Evolutionary conservation across 495 filamentous ascomycete genomes (phyloP), one percentile per base, ranked within the genome.

Genomic region (Halenospora varia): DNA sequence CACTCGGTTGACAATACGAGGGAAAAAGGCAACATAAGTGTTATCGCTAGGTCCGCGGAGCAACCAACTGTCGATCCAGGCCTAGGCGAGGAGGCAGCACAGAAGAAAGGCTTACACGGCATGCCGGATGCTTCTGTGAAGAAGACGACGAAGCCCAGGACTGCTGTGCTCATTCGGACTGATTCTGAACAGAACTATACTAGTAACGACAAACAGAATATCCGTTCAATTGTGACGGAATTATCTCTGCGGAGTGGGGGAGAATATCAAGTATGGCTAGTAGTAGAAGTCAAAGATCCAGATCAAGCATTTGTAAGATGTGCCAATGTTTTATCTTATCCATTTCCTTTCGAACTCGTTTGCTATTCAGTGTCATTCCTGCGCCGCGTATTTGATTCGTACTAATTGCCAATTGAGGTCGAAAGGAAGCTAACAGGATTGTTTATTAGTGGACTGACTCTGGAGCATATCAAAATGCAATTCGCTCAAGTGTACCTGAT

Each of bases 201-300:
- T n/a, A 69, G 82, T 11, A 85, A 90, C 62, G 86, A 91, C 61
- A 80, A 83, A 58, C 78, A 85, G 60, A 80, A 82, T 11, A 82
- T 95, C 46, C 85, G 90, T 18, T 78, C 89, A 2, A 71, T 93
- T 51, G 79, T 94, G 59, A 84, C 81, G 18, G 90, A 94, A 68
- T 71, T 92, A 24, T 81, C 81, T 3, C 70, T 95, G 13, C 77
- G 82, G 48, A 84, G 86, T 8, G 90, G 90, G 2, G 88, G 82
- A 10, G 85, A 90, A 70, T 93, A 90, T 66, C 77, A 88, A 62
- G 80, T 94, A 26, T 88, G 87, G 61, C 70, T 94, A 2, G 77
- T 92, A 53, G 79, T 93, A 20, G 85, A 94, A 48, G 80, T 89
- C 56, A 88, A 85, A 57, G 81, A 90, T 52, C 55, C 70, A 48